Percentiles rank a stretch among this genome's conserved stretches.
Conservation (phyloP, 805 yeast genomes). For the Starmerella tilneyi region DNA sequence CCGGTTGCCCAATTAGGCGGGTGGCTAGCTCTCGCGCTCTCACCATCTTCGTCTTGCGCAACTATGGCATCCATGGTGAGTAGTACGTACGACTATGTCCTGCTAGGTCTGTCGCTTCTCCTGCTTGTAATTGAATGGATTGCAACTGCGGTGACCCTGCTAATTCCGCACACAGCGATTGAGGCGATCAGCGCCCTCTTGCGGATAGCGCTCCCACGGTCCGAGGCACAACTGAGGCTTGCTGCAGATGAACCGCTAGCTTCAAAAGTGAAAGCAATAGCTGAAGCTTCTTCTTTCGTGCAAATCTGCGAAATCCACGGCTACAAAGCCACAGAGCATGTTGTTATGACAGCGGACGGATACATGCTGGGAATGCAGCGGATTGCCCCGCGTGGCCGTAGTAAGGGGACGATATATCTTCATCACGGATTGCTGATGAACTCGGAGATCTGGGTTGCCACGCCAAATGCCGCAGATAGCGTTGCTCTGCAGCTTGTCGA, state of each 20-base stretch:
- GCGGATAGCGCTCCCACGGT: conserved; percentile 15
- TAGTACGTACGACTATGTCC: conserved; percentile 14
- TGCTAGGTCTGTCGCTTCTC: conserved; percentile 19
- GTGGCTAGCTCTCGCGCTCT: too few relatives aligned
- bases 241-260: conserved; percentile 10
- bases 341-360: conserved; percentile 67
- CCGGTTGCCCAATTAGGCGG: too few relatives aligned
- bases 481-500: conserved; percentile 72
- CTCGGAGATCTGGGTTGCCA: conserved; percentile 69
- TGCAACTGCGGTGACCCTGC: conserved; percentile 21
- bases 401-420: conserved; percentile 51
- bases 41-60: too few relatives aligned
- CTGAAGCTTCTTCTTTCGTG: conserved; percentile 35
- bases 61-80: conserved; percentile 3
- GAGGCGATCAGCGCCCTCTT: conserved; percentile 14
- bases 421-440: conserved; percentile 91
- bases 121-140: conserved; percentile 22
- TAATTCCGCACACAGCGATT: conserved; percentile 21
- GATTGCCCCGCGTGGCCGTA: conserved; percentile 28
- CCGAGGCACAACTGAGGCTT: conserved; percentile 12
- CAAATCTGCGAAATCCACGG: conserved; percentile 62
- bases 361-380: conserved; percentile 69
- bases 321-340: conserved; percentile 60
- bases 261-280: conserved; percentile 9
- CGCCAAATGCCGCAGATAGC: conserved; percentile 39